A percentile compares a stretch with the other conserved stretches of the same genome.
These are phyloP conservation scores for Turritis glabra DNA, from an alignment of 345 rosid species.

Conservation along the genomic window DNA sequence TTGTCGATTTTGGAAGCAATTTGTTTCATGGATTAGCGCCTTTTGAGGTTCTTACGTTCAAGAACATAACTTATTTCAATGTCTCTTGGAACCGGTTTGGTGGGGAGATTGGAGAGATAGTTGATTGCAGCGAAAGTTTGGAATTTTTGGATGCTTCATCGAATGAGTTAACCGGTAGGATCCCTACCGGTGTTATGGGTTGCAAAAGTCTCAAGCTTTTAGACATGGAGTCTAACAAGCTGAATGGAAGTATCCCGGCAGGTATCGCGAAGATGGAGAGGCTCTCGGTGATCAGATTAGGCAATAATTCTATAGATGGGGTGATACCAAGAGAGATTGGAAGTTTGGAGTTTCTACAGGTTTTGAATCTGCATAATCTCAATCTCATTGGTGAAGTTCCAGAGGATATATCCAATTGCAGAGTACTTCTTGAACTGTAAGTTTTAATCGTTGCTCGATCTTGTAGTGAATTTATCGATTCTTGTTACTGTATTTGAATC, in stretches of 20 bases:
- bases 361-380: constrained; percentile 84
- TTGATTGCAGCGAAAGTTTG: constrained; percentile 58
- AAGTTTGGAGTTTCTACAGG: constrained; percentile 61
- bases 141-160: constrained; percentile 75
- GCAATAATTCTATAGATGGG: constrained; percentile 65
- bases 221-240: constrained; percentile 74
- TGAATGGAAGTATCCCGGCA: constrained; percentile 66
- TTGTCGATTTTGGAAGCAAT: constrained; percentile 79
- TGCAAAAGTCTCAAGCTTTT: constrained; percentile 77
- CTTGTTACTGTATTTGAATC: constrained; percentile 19
- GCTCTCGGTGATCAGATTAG: constrained; percentile 72
- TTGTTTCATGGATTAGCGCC: constrained; percentile 70
- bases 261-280: constrained; percentile 49
- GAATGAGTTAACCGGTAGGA: constrained; percentile 63
- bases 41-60: constrained; percentile 55
- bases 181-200: constrained; percentile 58
- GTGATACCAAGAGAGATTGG: constrained; percentile 62
- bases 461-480: no score
- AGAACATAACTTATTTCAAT: constrained; percentile 66
- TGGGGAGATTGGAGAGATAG: constrained; percentile 59
- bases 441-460: constrained; percentile 39
- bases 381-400: constrained; percentile 69
- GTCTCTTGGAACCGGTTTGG: constrained; percentile 67
- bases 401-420: constrained; percentile 63
- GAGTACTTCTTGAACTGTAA: constrained; percentile 80